Base-by-base conservation (phyloP, 1,284 basidiomycete genomes). In the Ganoderma lingzhi region DNA sequence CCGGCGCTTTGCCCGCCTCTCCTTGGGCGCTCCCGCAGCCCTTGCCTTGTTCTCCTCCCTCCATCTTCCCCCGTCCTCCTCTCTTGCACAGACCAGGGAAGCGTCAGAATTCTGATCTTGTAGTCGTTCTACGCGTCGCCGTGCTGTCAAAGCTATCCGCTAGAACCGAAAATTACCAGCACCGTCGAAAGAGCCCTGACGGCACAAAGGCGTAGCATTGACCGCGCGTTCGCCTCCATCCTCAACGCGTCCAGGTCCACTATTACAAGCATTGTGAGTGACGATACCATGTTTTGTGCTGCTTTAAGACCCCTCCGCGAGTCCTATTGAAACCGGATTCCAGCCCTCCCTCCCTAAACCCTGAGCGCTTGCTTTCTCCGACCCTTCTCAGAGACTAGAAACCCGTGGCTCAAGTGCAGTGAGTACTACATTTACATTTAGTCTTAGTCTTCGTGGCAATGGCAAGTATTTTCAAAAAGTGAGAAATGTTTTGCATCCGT, bases 1-100 rank as follows among this genome's bases (percentile, higher is more conserved):
- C 64, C 14, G 45, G 65, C 68, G 69, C 68, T 64, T 67, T 55
- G 59, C n/a, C 17, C 62, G 45, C 44, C 44, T 15, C 10, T 59
- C 17, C n/a, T 32, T 17, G 58, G 58, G 62, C 64, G 64, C 64
- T 61, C 17, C 55, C 8, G 12, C 39, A 61, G 39, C 59, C 44
- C 6, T 19, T 28, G 19, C 28, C 44, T 45, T 63, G 61, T 63
- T n/a, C 30, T 48, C 30, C 32, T 37, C 42, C 42, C 37, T 62
- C 41, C 60, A 42, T 37, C 60, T 62, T 23, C 60, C 15, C 30
- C 23, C 15, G 10, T 12, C 28, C 30, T 12, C 14, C n/a, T 3
- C 19, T 14, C 58, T 2, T 28, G 4, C 35, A 23, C 58, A 41
- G 6, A 17, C 3, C 39, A 3, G 39, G 5, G 35, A 56, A 17